Evolutionary conservation across 1,284 basidiomycete species (phyloP), one percentile per base, ranked within the genome.

Genomic region (Cryptococcus neoformans): DNA sequence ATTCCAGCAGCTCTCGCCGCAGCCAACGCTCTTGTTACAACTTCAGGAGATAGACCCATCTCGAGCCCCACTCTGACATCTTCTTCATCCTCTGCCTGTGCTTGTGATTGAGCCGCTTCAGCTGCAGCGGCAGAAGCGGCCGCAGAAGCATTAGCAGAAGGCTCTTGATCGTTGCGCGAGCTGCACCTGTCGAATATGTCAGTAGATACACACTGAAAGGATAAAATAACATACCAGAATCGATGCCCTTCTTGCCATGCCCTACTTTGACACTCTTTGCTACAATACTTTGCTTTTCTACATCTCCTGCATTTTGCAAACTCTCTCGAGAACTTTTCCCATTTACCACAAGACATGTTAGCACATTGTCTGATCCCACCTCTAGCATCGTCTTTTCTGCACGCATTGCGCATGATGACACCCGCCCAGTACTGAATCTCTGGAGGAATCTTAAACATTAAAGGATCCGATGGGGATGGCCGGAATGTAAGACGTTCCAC

Each of bases 391-490:
- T 99, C 95, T 81, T 99, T 99, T 73, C 95, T 82, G 78, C 95
- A 99, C 6, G 96, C 95, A 73, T 99, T 99, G 53, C 96, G 84
- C 95, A 99, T 99, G 70, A 98, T 97, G 11, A 98, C 95, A 3
- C 94, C 93, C 0, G 95, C 95, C 96, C 95, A 99, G 72, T 97
- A 98, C 79, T 98, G 92, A 51, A 99, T 96, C 76, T 98, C 94
- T 21, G 83, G 82, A 0, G 93, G 92, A 5, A 98, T 81, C 40
- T 85, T 85, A 6, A 84, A 83, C 58, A 90, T 79, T 64, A 87
- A 84, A 35, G 83, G 83, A 71, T 93, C 90, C 1, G 85, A 85
- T 17, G 88, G 85, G 51, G 89, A 89, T 0, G 92, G 89, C 48
- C 92, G 85, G 80, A 94, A 94, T 0, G 95, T 98, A 80, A 96